These are phyloP conservation scores for Acmispon strigosus DNA, from an alignment of 306 rosid genomes.

Conservation along the genomic window DNA sequence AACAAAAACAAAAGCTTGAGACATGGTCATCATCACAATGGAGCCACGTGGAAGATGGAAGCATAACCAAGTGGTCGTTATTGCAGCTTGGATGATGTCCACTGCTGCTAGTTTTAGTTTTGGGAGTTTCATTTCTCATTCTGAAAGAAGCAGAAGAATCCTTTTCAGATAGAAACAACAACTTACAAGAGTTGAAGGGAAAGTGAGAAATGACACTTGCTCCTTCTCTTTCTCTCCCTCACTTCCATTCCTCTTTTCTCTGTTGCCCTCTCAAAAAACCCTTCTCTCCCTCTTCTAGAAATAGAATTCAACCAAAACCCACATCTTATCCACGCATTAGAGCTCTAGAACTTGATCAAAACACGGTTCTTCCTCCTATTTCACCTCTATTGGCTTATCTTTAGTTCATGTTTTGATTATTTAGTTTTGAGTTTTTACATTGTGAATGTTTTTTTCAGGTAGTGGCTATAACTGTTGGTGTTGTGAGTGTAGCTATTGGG, in stretches of 20 bases:
- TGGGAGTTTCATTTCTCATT: background rate
- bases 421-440: background rate
- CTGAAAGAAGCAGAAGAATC: no score
- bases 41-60: slow-evolving; percentile 25
- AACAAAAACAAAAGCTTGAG: no score
- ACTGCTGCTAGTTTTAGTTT: background rate
- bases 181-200: no score
- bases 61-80: slow-evolving; percentile 20
- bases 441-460: slow-evolving; percentile 37
- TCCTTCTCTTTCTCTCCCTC: slow-evolving; percentile 45
- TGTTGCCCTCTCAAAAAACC: slow-evolving; percentile 49
- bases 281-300: slow-evolving; percentile 19
- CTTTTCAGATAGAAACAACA: no score
- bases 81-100: slow-evolving; percentile 10
- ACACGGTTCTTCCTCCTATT: slow-evolving; percentile 50
- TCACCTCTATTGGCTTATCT: background rate
- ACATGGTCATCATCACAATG: background rate
- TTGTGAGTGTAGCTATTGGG: slow-evolving; percentile 73
- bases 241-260: slow-evolving; percentile 59
- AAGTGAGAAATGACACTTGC: slow-evolving; percentile 50
- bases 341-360: slow-evolving; percentile 86
- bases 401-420: background rate
- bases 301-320: slow-evolving; percentile 41
- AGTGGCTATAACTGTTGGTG: slow-evolving; percentile 77
- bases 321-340: slow-evolving; percentile 63